Percentiles rank a stretch among this genome's conserved stretches.
Conservation (phyloP, 2,329 filamentous ascomycete species). For the Kalaharituber pfeilii region DNA sequence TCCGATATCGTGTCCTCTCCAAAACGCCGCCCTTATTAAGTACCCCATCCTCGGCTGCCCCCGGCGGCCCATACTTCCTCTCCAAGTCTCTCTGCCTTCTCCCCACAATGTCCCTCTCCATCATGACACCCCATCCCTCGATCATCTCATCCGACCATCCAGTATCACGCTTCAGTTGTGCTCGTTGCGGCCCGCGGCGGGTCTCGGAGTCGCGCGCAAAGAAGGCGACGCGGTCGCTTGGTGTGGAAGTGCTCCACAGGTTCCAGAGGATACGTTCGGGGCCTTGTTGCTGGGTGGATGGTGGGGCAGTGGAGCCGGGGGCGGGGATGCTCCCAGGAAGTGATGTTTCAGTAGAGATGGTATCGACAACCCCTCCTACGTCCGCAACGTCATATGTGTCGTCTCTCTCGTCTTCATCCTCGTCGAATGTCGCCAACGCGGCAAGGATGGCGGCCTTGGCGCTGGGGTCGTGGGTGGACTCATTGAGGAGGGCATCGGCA, state of each 20-base stretch:
- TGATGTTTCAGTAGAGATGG: constrained; percentile 27
- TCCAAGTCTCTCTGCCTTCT: constrained; percentile 49
- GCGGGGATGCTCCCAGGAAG: constrained; percentile 34
- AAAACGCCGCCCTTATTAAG: constrained; percentile 26
- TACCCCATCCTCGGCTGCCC: constrained; percentile 51
- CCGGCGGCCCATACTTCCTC: constrained; percentile 43
- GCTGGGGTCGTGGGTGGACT: constrained; percentile 25
- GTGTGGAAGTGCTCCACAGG: constrained; percentile 56
- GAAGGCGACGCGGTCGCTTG: constrained; percentile 35
- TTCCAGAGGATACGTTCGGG: constrained; percentile 57
- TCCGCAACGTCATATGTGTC: constrained; percentile 91
- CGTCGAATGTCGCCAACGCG: constrained; percentile 15
- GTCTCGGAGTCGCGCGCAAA: constrained; percentile 59
- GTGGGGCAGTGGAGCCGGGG: constrained; percentile 36
- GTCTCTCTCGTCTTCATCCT: constrained; percentile 70
- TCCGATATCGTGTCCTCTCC: constrained; percentile 13
- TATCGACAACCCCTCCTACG: constrained; percentile 74
- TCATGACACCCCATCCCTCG: constrained; percentile 86
- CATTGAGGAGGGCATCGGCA: constrained; percentile 53
- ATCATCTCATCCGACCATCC: constrained; percentile 86
- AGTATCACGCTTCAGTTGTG: constrained; percentile 52
- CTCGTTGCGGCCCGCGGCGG: constrained; percentile 44
- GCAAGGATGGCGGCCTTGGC: constrained; percentile 13
- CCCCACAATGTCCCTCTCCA: constrained; percentile 48
- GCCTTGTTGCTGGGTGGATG: constrained; percentile 21